These are phyloP conservation scores for Pichia sp. DNA, from an alignment of 1,139 yeast species.

Conservation along the genomic window DNA sequence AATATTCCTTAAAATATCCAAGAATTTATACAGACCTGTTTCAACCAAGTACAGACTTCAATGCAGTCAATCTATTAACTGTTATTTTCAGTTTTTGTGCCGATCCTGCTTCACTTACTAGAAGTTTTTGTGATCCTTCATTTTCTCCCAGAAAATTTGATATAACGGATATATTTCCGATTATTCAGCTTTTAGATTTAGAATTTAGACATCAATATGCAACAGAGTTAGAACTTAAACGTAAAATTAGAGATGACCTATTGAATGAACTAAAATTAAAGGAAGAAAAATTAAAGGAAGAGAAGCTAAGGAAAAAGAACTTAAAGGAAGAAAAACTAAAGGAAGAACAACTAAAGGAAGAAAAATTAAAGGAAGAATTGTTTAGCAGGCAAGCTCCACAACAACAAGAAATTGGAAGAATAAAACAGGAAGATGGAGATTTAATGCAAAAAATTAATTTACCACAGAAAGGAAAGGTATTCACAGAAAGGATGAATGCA, in stretches of 20 bases:
- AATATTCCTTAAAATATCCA: constrained; percentile 24
- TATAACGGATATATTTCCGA: constrained; percentile 22
- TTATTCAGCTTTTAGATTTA: constrained; percentile 18
- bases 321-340: background rate
- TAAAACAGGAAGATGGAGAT: background rate
- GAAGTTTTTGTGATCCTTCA: constrained; percentile 20
- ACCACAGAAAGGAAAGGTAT: background rate
- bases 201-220: constrained; percentile 3
- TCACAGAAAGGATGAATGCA: background rate
- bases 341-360: background rate
- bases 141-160: constrained; percentile 22
- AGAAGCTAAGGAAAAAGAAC: background rate
- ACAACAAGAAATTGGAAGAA: background rate
- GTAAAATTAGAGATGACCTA: background rate
- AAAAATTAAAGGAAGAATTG: background rate
- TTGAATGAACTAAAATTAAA: background rate
- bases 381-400: background rate
- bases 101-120: constrained; percentile 15
- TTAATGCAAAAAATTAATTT: background rate
- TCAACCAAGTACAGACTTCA: constrained; percentile 22
- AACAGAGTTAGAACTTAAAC: background rate
- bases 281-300: background rate
- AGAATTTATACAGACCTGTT: constrained; percentile 19
- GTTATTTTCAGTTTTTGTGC: constrained; percentile 27
- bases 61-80: constrained; percentile 27